Conservation (phyloP, 805 yeast genomes). For the Candida namnaoensis region DNA sequence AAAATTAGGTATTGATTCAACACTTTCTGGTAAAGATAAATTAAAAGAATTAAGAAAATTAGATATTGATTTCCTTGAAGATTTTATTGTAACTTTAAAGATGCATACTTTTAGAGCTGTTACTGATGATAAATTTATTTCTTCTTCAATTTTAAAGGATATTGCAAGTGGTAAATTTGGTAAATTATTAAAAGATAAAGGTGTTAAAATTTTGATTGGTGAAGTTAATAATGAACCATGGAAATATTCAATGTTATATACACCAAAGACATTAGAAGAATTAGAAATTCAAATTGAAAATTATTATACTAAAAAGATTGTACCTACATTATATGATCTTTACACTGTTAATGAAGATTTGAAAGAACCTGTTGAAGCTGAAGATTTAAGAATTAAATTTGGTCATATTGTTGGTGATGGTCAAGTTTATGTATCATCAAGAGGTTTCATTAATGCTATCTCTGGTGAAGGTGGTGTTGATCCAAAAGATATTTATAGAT, state of each 20-base stretch:
- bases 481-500: no score
- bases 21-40: constrained; percentile 11
- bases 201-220: constrained; percentile 20
- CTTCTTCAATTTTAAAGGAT: constrained; percentile 21
- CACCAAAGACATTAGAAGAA: constrained; percentile 20
- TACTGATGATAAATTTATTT: constrained; percentile 28
- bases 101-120: constrained; percentile 30
- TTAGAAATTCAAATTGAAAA: constrained; percentile 23
- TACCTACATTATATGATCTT: constrained; percentile 17
- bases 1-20: constrained; percentile 13
- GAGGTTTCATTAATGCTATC: constrained; percentile 22
- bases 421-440: constrained; percentile 27
- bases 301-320: constrained; percentile 24
- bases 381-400: constrained; percentile 16
- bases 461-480: no score
- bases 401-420: constrained; percentile 29
- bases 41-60: constrained; percentile 13
- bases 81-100: constrained; percentile 17
- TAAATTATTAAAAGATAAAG: constrained; percentile 11
- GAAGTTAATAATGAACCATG: constrained; percentile 26
- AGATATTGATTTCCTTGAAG: constrained; percentile 11
- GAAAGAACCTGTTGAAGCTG: no score
- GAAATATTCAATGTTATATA: constrained; percentile 21
- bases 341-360: constrained; percentile 4
- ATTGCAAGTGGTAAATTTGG: constrained; percentile 21